Conservation (phyloP, 805 yeast genomes). For the Cyberlindnera americana region DNA sequence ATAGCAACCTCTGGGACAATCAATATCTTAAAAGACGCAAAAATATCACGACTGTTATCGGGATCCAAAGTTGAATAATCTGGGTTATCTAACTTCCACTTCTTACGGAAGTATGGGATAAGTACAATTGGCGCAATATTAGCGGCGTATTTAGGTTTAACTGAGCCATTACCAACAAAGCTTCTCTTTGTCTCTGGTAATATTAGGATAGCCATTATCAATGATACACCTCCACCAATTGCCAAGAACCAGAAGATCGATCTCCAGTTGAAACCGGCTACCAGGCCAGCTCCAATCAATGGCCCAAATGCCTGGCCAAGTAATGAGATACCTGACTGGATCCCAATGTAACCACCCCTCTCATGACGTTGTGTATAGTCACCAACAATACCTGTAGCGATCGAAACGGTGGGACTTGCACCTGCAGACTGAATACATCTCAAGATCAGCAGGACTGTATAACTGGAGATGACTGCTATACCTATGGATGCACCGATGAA, state of each 20-base stretch:
- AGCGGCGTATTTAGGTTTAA: conserved; percentile 41
- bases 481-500: conserved; percentile 65
- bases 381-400: conserved; percentile 67
- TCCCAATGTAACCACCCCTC: conserved; percentile 70
- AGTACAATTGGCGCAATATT: conserved; percentile 44
- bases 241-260: conserved; percentile 73
- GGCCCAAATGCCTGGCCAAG: conserved; percentile 81
- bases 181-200: conserved; percentile 79
- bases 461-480: conserved; percentile 53
- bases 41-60: conserved; percentile 23
- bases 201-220: conserved; percentile 31
- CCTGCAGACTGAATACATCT: conserved; percentile 76
- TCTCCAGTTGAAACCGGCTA: conserved; percentile 61
- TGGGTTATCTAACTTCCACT: conserved; percentile 30
- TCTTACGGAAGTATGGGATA: conserved; percentile 8
- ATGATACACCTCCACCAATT: conserved; percentile 53
- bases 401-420: conserved; percentile 70
- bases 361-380: conserved; percentile 64
- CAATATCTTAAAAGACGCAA: conserved; percentile 43
- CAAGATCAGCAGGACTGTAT: conserved; percentile 57
- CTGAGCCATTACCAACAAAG: conserved; percentile 73
- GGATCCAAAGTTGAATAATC: conserved; percentile 30
- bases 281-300: conserved; percentile 47
- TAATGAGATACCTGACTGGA: conserved; percentile 59
- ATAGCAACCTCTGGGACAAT: conserved; percentile 42